A percentile compares a stretch with the other conserved stretches of the same genome.
Evolutionary conservation across 805 yeast genomes (phyloP).

Genomic region (Tetrapisispora phaffii): DNA sequence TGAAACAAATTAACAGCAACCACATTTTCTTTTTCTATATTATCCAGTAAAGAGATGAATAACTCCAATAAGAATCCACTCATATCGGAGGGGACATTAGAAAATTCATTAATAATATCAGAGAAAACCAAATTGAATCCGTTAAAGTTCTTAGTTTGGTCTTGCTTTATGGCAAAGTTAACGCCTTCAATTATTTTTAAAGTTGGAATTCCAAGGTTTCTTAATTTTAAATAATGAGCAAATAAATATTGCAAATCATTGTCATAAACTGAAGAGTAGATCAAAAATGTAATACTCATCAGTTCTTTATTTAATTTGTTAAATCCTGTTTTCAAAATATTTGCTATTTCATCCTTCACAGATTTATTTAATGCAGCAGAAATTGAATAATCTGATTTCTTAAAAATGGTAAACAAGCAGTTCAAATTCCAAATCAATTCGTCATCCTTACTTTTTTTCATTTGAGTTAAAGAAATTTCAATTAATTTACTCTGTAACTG

Average conservation of each 20-base stretch:
- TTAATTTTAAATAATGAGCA: conserved; percentile 30
- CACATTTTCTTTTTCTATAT: conserved; percentile 16
- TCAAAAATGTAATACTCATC: conserved; percentile 23
- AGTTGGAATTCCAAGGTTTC: conserved; percentile 16
- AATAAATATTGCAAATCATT: conserved; percentile 22
- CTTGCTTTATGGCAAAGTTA: conserved; percentile 6
- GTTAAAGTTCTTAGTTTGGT: conserved; percentile 3
- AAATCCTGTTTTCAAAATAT: conserved; percentile 2
- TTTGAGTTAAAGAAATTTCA: not conserved
- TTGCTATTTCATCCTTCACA: conserved; percentile 1
- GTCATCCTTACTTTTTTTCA: not conserved
- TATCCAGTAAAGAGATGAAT: conserved; percentile 9
- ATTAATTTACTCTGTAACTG: conserved; percentile 3
- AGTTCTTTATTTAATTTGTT: conserved; percentile 7
- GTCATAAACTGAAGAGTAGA: conserved; percentile 14
- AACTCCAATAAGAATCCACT: conserved; percentile 16
- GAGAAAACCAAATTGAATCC: conserved; percentile 15
- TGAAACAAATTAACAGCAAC: conserved; percentile 22
- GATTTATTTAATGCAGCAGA: conserved; percentile 8
- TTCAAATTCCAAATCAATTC: conserved; percentile 27
- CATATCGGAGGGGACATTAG: conserved; percentile 2
- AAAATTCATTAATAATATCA: conserved; percentile 9
- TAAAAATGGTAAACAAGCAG: conserved; percentile 18
- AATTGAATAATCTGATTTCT: conserved; percentile 2
- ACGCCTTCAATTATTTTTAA: conserved; percentile 17